A percentile compares a stretch with the other conserved stretches of the same genome.
Conservation (phyloP, 2,329 filamentous ascomycete species). For the Cryphonectria parasitica region DNA sequence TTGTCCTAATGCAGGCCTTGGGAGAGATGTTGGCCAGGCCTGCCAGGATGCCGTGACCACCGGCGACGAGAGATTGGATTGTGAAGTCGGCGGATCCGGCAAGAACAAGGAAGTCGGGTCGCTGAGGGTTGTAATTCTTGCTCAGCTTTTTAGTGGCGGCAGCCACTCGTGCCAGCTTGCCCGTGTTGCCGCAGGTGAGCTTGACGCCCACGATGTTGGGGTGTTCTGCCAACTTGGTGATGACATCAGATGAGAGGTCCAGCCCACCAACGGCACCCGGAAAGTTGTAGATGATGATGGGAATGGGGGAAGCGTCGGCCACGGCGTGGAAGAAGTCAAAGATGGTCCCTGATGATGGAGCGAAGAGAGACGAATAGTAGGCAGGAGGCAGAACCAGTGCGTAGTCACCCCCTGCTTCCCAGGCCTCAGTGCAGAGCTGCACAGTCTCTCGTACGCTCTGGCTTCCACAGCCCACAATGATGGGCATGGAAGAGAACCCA, state of each 20-base stretch:
- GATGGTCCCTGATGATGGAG: conserved; percentile 62
- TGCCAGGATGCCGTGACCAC: conserved; percentile 72
- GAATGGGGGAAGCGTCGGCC: conserved; percentile 65
- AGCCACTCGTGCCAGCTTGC: conserved; percentile 67
- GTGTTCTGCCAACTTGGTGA: conserved; percentile 62
- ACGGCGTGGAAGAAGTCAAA: conserved; percentile 69
- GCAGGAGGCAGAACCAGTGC: conserved; percentile 76
- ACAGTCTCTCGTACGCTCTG: conserved; percentile 76
- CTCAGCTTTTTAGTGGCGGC: conserved; percentile 56
- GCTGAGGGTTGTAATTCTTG: conserved; percentile 38
- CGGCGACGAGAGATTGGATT: conserved; percentile 68
- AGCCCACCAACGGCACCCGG: conserved; percentile 66
- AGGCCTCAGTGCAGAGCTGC: conserved; percentile 69
- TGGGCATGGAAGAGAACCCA: conserved; percentile 66
- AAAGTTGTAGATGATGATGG: conserved; percentile 72
- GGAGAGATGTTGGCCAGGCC: conserved; percentile 75
- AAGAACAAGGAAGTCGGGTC: conserved; percentile 67
- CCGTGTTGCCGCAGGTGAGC: conserved; percentile 71
- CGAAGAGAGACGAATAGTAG: conserved; percentile 74
- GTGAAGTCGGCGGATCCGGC: conserved; percentile 76
- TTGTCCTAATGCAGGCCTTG: conserved; percentile 64
- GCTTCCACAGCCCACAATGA: conserved; percentile 77
- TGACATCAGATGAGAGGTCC: conserved; percentile 66
- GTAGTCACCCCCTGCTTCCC: conserved; percentile 71
- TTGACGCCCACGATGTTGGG: conserved; percentile 71